phyloP scores from a whole-genome alignment of 148 eudicot species.

The Salicornia ramosissima region DNA sequence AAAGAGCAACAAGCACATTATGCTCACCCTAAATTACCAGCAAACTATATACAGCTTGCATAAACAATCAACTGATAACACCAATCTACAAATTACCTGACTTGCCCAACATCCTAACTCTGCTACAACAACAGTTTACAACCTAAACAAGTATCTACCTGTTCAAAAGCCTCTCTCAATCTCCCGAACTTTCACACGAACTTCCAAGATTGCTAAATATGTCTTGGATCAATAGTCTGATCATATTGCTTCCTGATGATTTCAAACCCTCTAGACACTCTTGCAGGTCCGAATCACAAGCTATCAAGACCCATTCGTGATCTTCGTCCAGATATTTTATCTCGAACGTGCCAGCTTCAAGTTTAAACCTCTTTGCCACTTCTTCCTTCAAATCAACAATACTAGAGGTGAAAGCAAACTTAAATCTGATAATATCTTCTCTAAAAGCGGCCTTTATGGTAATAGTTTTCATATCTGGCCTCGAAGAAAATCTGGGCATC shows the following conservation, averaged over 20 bases:
- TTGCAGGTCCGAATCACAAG: slow-evolving; percentile 68
- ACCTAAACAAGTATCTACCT: slow-evolving; percentile 34
- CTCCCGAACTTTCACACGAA: slow-evolving; percentile 61
- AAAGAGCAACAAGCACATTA: slow-evolving; percentile 1
- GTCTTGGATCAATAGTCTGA: slow-evolving; percentile 62
- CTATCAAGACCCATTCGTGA: slow-evolving; percentile 67
- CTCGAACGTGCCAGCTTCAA: slow-evolving; percentile 72
- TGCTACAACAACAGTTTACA: slow-evolving; percentile 34
- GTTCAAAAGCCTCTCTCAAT: slow-evolving; percentile 22
- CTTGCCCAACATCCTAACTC: slow-evolving; percentile 15
- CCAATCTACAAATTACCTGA: slow-evolving; percentile 17
- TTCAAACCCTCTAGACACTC: slow-evolving; percentile 60
- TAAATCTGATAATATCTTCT: slow-evolving; percentile 80
- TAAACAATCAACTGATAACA: slow-evolving; percentile 21
- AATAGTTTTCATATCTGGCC: slow-evolving; percentile 50
- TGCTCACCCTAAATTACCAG: slow-evolving; percentile 21
- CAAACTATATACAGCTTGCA: slow-evolving; percentile 34
- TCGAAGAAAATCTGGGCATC: slow-evolving; percentile 32
- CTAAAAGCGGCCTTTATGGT: slow-evolving; percentile 74
- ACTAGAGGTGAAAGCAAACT: slow-evolving; percentile 45
- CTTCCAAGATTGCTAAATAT: slow-evolving; percentile 48
- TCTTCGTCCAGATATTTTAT: slow-evolving; percentile 86
- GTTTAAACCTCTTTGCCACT: slow-evolving; percentile 66
- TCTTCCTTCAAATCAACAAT: slow-evolving; percentile 56
- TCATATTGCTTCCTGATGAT: slow-evolving; percentile 51